A percentile compares a stretch with the other conserved stretches of the same genome.
Conservation (phyloP, 129 eudicot genomes). For the Solidago caesia region DNA sequence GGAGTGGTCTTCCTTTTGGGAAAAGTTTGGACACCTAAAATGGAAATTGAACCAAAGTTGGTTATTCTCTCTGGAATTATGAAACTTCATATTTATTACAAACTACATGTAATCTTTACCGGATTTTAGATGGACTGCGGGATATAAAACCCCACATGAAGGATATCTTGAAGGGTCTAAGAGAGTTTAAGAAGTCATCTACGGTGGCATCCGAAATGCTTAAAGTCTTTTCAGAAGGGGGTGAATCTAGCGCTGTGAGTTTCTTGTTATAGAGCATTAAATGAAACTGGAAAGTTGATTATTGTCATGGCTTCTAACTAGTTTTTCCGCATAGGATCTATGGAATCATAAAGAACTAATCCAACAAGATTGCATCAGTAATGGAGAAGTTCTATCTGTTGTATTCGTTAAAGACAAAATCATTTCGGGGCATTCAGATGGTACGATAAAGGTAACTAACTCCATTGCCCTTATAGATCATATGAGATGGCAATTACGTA, state of each 20-base stretch:
- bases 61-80: background rate
- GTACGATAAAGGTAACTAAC: conserved; percentile 59
- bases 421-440: conserved; percentile 80
- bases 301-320: conserved; percentile 21
- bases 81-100: background rate
- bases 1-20: background rate
- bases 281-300: conserved; percentile 10
- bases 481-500: background rate
- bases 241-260: conserved; percentile 64
- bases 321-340: conserved; percentile 43
- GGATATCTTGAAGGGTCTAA: conserved; percentile 69
- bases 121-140: conserved; percentile 60
- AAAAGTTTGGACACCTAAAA: background rate
- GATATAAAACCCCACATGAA: conserved; percentile 55
- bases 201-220: conserved; percentile 64
- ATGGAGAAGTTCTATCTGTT: conserved; percentile 63
- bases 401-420: conserved; percentile 47
- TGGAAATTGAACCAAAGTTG: background rate
- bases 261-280: conserved; percentile 4
- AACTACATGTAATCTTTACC: background rate
- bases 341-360: conserved; percentile 71
- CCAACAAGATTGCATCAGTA: conserved; percentile 58
- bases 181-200: conserved; percentile 68
- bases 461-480: background rate
- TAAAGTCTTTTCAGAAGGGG: conserved; percentile 66